Evolutionary conservation across 768 basidiomycete species (phyloP).

Genomic region (Pisolithus microcarpus): DNA sequence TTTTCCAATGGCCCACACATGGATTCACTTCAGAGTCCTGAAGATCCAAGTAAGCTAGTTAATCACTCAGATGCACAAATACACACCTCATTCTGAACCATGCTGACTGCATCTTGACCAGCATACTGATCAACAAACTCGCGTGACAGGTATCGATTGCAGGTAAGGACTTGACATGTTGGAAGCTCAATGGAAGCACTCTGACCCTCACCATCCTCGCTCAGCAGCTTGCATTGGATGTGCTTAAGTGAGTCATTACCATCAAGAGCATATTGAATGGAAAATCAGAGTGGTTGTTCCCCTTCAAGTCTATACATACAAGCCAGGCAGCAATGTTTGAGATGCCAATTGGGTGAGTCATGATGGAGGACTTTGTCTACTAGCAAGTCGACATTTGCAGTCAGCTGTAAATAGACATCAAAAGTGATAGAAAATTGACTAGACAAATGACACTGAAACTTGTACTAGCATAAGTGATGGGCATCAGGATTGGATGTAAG

Average conservation of each 20-base stretch:
- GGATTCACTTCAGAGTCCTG: neutral
- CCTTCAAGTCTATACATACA: slow-evolving; percentile 22
- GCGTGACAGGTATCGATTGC: neutral
- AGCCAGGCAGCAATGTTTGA: slow-evolving; percentile 28
- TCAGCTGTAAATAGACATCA: slow-evolving; percentile 30
- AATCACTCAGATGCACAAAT: neutral
- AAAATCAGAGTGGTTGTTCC: neutral
- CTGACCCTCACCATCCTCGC: slow-evolving; percentile 16
- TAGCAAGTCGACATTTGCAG: slow-evolving; percentile 10
- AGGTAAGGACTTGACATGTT: neutral
- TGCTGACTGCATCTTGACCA: no score
- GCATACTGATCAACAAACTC: neutral
- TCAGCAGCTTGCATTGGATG: slow-evolving; percentile 25
- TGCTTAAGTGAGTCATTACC: slow-evolving; percentile 14
- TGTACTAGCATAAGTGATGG: no score
- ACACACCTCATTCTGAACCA: neutral
- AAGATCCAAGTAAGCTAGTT: no score
- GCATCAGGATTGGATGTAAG: no score
- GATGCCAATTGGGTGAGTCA: slow-evolving; percentile 23
- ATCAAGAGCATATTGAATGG: slow-evolving; percentile 13
- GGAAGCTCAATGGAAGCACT: slow-evolving; percentile 12
- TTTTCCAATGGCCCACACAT: neutral
- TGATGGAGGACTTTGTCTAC: slow-evolving; percentile 22
- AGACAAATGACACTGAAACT: neutral
- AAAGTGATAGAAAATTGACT: slow-evolving; percentile 20